phyloP scores from a whole-genome alignment of 805 yeast species.

The Candida schatavii region DNA sequence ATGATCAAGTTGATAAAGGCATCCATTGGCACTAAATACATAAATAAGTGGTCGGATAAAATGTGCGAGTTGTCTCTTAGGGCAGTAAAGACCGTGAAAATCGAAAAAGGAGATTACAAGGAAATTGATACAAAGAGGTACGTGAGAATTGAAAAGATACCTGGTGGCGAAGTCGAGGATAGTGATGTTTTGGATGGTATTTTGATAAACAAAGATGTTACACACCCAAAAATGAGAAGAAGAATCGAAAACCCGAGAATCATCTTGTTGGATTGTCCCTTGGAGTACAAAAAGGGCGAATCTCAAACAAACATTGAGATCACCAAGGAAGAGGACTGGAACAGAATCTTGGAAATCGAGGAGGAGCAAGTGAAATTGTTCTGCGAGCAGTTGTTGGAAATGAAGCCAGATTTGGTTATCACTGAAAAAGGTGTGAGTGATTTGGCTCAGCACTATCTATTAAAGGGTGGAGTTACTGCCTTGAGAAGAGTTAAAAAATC shows the following conservation, averaged over 20 bases:
- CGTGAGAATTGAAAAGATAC: conserved; percentile 90
- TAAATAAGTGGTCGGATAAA: conserved; percentile 82
- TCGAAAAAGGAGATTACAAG: conserved; percentile 57
- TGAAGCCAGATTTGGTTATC: conserved; percentile 90
- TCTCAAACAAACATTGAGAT: conserved; percentile 97
- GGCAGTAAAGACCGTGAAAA: conserved; percentile 81
- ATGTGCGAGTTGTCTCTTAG: conserved; percentile 87
- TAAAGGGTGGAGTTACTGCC: conserved; percentile 90
- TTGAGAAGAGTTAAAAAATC: conserved; percentile 93
- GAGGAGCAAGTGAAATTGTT: conserved; percentile 91
- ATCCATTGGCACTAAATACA: conserved; percentile 94
- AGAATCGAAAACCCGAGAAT: conserved; percentile 84
- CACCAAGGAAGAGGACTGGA: conserved; percentile 95
- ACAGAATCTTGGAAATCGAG: conserved; percentile 89
- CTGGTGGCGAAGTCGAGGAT: conserved; percentile 96
- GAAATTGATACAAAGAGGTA: conserved; percentile 94
- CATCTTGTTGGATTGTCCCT: conserved; percentile 88
- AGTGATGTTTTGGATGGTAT: conserved; percentile 87
- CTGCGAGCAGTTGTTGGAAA: conserved; percentile 80
- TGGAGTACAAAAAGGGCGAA: conserved; percentile 98
- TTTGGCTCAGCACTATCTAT: conserved; percentile 91
- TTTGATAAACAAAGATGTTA: conserved; percentile 90
- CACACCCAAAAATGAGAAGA: conserved; percentile 98
- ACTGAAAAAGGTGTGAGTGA: conserved; percentile 99
- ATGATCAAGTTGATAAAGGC: conserved; percentile 85